These are phyloP conservation scores for Penicillium paxilli DNA, from an alignment of 495 filamentous ascomycete species.

Conservation along the genomic window DNA sequence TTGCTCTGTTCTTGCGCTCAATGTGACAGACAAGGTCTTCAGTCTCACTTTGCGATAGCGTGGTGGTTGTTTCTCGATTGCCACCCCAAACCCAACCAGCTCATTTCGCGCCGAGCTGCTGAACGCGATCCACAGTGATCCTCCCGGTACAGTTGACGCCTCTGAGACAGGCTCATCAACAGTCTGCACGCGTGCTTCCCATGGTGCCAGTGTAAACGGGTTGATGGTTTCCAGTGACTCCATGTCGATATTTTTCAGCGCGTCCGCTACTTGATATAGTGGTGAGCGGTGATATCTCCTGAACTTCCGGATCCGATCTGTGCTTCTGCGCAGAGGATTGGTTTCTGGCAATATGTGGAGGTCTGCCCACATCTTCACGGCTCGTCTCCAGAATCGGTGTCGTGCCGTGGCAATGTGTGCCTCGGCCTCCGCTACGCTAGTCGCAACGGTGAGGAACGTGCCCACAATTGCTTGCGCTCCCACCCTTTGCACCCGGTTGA, in stretches of 20 bases:
- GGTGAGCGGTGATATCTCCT: slow-evolving; percentile 16
- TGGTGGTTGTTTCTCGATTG: slow-evolving; percentile 11
- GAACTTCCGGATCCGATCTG: slow-evolving; percentile 13
- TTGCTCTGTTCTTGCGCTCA: slow-evolving; percentile 13
- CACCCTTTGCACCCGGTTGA: slow-evolving; percentile 27
- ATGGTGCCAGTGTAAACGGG: slow-evolving; percentile 6
- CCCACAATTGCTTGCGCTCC: slow-evolving; percentile 34
- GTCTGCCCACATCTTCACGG: slow-evolving; percentile 2
- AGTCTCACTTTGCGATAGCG: slow-evolving; percentile 12
- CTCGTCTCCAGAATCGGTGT: background rate
- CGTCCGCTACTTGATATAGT: slow-evolving; percentile 1
- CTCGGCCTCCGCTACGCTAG: background rate
- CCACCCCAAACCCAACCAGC: slow-evolving; percentile 13
- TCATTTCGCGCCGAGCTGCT: slow-evolving; percentile 16
- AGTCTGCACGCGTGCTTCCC: slow-evolving; percentile 7
- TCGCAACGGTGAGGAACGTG: slow-evolving; percentile 14
- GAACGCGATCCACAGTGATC: slow-evolving; percentile 1
- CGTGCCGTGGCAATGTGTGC: background rate
- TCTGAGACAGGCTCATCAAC: background rate
- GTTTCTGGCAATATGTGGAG: slow-evolving; percentile 22
- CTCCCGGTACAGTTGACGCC: background rate
- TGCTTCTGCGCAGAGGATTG: slow-evolving; percentile 21
- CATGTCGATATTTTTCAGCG: background rate
- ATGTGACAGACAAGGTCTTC: slow-evolving; percentile 8
- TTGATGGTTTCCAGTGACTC: background rate